Conservation (phyloP, 2,329 filamentous ascomycete species). For the Aspergillus japonicus region DNA sequence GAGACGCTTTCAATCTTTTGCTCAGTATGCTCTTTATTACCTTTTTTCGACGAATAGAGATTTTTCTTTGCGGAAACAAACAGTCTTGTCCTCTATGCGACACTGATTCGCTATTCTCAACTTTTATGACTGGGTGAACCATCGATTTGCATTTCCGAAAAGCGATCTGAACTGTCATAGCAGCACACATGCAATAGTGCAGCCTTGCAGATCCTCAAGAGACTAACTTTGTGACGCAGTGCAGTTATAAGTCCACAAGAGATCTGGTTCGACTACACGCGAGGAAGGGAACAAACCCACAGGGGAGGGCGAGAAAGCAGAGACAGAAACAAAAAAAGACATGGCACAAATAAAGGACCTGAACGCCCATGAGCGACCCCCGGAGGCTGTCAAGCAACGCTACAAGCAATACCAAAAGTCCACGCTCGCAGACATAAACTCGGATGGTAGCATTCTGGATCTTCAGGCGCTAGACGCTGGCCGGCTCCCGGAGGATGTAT, state of each 20-base stretch:
- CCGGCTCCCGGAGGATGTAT: constrained; percentile 26
- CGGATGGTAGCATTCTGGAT: constrained; percentile 60
- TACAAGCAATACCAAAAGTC: constrained; percentile 75
- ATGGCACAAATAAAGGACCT: constrained; percentile 46
- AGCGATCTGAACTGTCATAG: not conserved
- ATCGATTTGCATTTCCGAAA: not conserved
- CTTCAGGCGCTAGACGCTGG: constrained; percentile 42
- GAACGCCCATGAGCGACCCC: constrained; percentile 76
- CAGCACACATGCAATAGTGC: constrained; percentile 3
- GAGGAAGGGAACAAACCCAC: too few species aligned
- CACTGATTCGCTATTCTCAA: not conserved
- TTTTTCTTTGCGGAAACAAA: not conserved
- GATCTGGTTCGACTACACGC: too few species aligned
- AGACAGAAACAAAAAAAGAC: not conserved
- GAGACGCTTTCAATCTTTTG: not conserved
- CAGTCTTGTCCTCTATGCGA: not conserved
- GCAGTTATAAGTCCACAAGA: not conserved
- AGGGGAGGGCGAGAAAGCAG: too few species aligned
- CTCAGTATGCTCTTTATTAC: not conserved
- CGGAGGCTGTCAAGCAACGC: constrained; percentile 63
- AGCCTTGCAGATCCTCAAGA: not conserved
- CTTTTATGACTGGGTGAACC: not conserved
- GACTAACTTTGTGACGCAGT: not conserved
- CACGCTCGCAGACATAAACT: constrained; percentile 52
- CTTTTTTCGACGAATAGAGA: not conserved